A percentile compares a stretch with the other conserved stretches of the same genome.
phyloP scores from a whole-genome alignment of 2,329 filamentous ascomycete genomes.

The Alternaria angustiovoidea region DNA sequence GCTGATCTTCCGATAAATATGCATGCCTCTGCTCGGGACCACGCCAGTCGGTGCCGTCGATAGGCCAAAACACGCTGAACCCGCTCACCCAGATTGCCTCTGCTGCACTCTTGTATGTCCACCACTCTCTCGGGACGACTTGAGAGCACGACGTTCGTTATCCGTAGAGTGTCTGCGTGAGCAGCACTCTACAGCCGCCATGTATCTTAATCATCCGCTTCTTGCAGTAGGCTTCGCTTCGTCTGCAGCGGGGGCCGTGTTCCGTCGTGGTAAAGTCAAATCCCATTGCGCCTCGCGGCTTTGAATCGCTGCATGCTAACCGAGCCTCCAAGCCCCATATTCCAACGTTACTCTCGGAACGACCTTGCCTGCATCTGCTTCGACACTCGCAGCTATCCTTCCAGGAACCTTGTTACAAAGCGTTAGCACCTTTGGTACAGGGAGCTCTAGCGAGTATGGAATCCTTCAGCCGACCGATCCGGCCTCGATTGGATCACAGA shows the following conservation, averaged over 20 bases:
- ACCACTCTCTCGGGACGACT: conserved; percentile 25
- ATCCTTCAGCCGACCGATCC: conserved; percentile 19
- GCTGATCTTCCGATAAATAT: conserved; percentile 21
- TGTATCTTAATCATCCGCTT: conserved; percentile 22
- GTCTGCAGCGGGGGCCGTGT: conserved; percentile 26
- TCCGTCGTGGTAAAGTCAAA: conserved; percentile 37
- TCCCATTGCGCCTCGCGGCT: conserved; percentile 19
- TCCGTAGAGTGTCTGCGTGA: conserved; percentile 31
- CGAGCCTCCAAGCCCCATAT: conserved; percentile 39
- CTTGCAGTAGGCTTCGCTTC: conserved; percentile 27
- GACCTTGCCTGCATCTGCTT: conserved; percentile 15
- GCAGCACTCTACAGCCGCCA: conserved; percentile 29
- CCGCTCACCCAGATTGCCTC: conserved; percentile 36
- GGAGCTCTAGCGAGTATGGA: conserved; percentile 17
- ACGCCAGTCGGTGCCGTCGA: conserved; percentile 21
- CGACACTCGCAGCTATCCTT: conserved; percentile 8
- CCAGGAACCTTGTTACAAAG: conserved; percentile 2
- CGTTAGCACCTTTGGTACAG: conserved; percentile 1
- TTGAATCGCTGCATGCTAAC: conserved; percentile 40
- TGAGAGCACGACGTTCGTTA: conserved; percentile 27
- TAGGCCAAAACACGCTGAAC: conserved; percentile 24
- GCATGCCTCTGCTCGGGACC: conserved; percentile 18
- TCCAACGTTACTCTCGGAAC: conserved; percentile 36
- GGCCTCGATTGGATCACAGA: conserved; percentile 6
- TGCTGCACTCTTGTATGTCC: conserved; percentile 22